Percentiles rank a stretch among this genome's conserved stretches.
phyloP scores from a whole-genome alignment of 257 asterid species.

The Solanum tacnaense region DNA sequence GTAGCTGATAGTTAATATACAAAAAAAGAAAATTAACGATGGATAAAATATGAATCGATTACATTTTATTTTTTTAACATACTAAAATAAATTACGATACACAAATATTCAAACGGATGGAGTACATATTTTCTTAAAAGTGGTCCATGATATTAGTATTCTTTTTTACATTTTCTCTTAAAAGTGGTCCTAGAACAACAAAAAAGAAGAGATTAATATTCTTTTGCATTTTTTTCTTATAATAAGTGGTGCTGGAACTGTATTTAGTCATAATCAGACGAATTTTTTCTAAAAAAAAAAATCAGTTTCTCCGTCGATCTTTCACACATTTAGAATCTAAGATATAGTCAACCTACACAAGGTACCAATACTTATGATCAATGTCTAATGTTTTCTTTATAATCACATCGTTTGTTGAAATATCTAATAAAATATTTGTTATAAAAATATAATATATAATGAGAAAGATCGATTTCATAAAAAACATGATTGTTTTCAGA shows the following conservation, averaged over 20 bases:
- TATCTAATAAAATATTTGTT: not conserved
- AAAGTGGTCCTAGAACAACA: not conserved
- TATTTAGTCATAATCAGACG: not conserved
- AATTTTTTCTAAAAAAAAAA: not conserved
- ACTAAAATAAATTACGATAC: not conserved
- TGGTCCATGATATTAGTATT: not conserved
- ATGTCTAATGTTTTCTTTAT: not conserved
- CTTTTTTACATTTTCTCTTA: not conserved
- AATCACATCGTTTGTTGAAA: not conserved
- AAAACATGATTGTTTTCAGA: not conserved
- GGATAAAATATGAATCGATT: not conserved
- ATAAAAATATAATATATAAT: too few species aligned
- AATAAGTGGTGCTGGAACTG: not conserved
- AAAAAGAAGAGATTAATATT: not conserved
- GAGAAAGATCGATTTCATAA: not conserved
- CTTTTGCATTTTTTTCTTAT: not conserved
- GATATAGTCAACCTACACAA: constrained; percentile 15
- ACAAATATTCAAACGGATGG: not conserved
- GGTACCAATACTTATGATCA: constrained; percentile 26
- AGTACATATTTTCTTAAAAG: not conserved
- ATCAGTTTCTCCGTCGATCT: not conserved
- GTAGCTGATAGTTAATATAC: too few species aligned
- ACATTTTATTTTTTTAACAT: not conserved
- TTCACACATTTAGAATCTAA: not conserved
- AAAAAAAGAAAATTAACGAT: too few species aligned